Evolutionary conservation across 441 rosid species (phyloP).

Genomic region (Francoa sonchifolia): DNA sequence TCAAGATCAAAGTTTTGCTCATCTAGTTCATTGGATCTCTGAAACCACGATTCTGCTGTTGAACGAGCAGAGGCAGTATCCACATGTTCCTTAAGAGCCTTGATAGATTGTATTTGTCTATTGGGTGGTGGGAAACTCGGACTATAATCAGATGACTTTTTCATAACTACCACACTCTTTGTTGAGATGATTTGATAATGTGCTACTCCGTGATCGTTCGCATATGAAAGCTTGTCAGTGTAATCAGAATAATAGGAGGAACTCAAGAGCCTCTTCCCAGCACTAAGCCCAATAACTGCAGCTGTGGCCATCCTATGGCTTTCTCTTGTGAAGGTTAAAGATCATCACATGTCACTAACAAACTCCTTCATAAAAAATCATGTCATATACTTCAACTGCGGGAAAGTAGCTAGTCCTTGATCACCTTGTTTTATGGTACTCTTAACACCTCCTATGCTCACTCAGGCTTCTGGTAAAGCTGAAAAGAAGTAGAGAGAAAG

Average conservation of each 20-base stretch:
- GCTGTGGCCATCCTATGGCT: slow-evolving; percentile 58
- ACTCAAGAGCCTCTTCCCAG: slow-evolving; percentile 66
- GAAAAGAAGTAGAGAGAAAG: too few species aligned
- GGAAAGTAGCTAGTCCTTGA: too few species aligned
- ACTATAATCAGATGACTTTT: slow-evolving; percentile 38
- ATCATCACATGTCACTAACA: too few species aligned
- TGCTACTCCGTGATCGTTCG: slow-evolving; percentile 36
- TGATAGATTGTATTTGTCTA: slow-evolving; percentile 29
- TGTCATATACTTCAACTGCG: too few species aligned
- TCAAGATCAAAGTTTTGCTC: slow-evolving; percentile 37
- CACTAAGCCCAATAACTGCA: slow-evolving; percentile 65
- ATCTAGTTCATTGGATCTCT: slow-evolving; percentile 25
- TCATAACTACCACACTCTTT: slow-evolving; percentile 34
- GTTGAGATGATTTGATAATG: slow-evolving; percentile 30
- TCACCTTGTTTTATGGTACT: too few species aligned
- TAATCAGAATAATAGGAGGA: slow-evolving; percentile 56
- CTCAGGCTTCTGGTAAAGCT: too few species aligned
- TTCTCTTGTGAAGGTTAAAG: too few species aligned
- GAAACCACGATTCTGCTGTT: slow-evolving; percentile 25
- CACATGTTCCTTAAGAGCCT: slow-evolving; percentile 50
- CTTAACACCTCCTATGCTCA: too few species aligned
- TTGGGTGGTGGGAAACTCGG: slow-evolving; percentile 39
- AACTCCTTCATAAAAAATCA: too few species aligned
- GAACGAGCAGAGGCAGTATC: slow-evolving; percentile 29
- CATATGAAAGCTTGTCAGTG: slow-evolving; percentile 40